These are phyloP conservation scores for Schizosaccharomyces japonicus DNA, from an alignment of 805 yeast species.

Conservation along the genomic window DNA sequence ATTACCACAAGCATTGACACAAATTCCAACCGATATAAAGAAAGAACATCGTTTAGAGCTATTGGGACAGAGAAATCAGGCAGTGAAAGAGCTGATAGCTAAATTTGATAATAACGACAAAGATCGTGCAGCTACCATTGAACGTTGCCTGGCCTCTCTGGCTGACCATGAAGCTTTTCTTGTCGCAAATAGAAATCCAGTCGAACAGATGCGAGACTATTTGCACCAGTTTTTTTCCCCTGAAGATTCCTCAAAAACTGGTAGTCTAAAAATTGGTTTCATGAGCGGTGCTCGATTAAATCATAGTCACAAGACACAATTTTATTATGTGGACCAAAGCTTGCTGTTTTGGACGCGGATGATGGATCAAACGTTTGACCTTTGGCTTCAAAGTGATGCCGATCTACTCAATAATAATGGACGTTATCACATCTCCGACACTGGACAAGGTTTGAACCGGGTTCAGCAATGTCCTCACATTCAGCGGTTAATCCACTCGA, in stretches of 20 bases:
- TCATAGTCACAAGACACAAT: slow-evolving; percentile 51
- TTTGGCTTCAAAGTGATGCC: slow-evolving; percentile 57
- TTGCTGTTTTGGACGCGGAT: slow-evolving; percentile 52
- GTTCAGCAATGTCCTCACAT: slow-evolving; percentile 50
- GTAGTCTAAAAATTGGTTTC: slow-evolving; percentile 25
- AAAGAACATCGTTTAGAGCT: slow-evolving; percentile 26
- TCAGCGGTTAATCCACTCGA: slow-evolving; percentile 44
- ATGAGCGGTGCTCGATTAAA: slow-evolving; percentile 42
- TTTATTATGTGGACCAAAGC: slow-evolving; percentile 45
- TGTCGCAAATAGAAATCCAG: slow-evolving; percentile 44
- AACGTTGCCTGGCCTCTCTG: slow-evolving; percentile 39
- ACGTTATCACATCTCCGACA: slow-evolving; percentile 33
- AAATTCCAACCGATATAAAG: slow-evolving; percentile 36
- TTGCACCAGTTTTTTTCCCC: slow-evolving; percentile 26
- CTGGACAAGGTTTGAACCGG: slow-evolving; percentile 65
- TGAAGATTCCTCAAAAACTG: slow-evolving; percentile 10
- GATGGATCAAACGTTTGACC: slow-evolving; percentile 51
- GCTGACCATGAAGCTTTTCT: slow-evolving; percentile 60
- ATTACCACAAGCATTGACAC: slow-evolving; percentile 36
- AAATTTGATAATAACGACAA: slow-evolving; percentile 22
- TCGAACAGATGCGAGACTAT: slow-evolving; percentile 33
- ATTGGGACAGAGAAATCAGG: slow-evolving; percentile 33
- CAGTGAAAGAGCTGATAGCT: slow-evolving; percentile 35
- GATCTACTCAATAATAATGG: slow-evolving; percentile 35
- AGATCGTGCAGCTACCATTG: slow-evolving; percentile 40